phyloP scores from a whole-genome alignment of 2,329 filamentous ascomycete genomes.

The Stachybotrys chartarum region DNA sequence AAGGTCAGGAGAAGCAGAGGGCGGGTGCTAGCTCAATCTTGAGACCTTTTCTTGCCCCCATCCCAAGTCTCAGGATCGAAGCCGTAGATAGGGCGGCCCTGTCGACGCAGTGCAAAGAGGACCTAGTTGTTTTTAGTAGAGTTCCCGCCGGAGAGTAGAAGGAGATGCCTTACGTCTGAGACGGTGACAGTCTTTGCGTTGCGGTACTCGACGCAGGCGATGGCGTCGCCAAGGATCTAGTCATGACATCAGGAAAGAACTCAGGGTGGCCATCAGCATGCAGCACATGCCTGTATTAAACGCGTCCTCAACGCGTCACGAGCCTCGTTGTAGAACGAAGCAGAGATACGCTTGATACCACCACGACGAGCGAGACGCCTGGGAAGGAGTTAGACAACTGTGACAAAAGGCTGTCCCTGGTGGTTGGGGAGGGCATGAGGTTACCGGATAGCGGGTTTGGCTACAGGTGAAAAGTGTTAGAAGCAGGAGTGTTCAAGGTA shows the following conservation, averaged over 20 bases:
- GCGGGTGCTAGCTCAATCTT: background rate
- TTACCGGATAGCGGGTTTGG: slow-evolving; percentile 6
- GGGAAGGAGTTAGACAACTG: slow-evolving; percentile 5
- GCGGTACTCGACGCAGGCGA: slow-evolving; percentile 45
- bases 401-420: background rate
- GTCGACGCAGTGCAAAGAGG: slow-evolving; percentile 38
- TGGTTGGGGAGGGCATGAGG: background rate
- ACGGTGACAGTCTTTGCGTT: slow-evolving; percentile 56
- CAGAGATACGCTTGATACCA: slow-evolving; percentile 68
- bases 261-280: too few species aligned
- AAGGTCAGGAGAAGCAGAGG: too few species aligned
- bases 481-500: background rate
- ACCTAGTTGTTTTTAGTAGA: slow-evolving; percentile 35
- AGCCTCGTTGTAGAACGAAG: slow-evolving; percentile 54
- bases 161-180: slow-evolving; percentile 44
- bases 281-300: slow-evolving; percentile 36
- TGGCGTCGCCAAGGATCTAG: slow-evolving; percentile 45
- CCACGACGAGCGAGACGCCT: slow-evolving; percentile 68
- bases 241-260: too few species aligned
- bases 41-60: slow-evolving; percentile 2
- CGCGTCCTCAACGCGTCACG: slow-evolving; percentile 42
- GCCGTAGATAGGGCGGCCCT: slow-evolving; percentile 50
- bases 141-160: slow-evolving; percentile 1
- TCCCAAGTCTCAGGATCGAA: slow-evolving; percentile 40
- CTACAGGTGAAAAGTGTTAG: background rate